These are phyloP conservation scores for Fusarium tanahbumbuense DNA, from an alignment of 2,329 filamentous ascomycete species.

Conservation along the genomic window DNA sequence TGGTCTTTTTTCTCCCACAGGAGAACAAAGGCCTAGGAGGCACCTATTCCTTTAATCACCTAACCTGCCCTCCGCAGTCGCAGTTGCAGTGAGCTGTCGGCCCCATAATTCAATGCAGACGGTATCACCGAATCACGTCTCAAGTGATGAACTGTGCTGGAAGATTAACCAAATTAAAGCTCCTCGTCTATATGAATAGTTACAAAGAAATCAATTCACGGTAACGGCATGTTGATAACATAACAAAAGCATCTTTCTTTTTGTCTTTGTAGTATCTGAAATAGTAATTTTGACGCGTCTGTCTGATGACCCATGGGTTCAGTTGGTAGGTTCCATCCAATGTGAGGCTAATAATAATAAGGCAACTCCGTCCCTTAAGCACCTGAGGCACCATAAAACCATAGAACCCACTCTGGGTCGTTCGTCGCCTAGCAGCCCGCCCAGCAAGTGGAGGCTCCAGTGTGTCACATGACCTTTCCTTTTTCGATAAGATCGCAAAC, in stretches of 20 bases:
- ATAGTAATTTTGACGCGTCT: not conserved
- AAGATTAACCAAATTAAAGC: not conserved
- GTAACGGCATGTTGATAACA: not conserved
- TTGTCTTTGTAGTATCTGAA: not conserved
- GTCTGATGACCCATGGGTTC: not conserved
- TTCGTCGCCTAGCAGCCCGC: not conserved
- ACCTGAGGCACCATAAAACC: constrained; percentile 16
- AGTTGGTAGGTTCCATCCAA: not conserved
- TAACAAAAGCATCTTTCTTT: not conserved
- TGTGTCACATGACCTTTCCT: constrained; percentile 42
- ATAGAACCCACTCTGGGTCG: not conserved
- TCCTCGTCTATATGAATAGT: not conserved
- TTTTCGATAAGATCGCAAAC: constrained; percentile 30
- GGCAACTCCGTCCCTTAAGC: not conserved
- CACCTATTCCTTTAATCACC: not conserved
- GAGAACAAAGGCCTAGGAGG: constrained; percentile 19
- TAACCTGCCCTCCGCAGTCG: constrained; percentile 8
- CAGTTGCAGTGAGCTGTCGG: constrained; percentile 1
- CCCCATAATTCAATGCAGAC: constrained; percentile 14
- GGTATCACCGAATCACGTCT: constrained; percentile 27
- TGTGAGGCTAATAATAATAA: not conserved
- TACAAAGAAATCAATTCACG: not conserved
- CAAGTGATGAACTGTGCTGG: not conserved
- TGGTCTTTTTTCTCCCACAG: constrained; percentile 7
- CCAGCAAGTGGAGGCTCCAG: not conserved